These are phyloP conservation scores for Orbilia oligospora DNA, from an alignment of 2,329 filamentous ascomycete species.

Conservation along the genomic window DNA sequence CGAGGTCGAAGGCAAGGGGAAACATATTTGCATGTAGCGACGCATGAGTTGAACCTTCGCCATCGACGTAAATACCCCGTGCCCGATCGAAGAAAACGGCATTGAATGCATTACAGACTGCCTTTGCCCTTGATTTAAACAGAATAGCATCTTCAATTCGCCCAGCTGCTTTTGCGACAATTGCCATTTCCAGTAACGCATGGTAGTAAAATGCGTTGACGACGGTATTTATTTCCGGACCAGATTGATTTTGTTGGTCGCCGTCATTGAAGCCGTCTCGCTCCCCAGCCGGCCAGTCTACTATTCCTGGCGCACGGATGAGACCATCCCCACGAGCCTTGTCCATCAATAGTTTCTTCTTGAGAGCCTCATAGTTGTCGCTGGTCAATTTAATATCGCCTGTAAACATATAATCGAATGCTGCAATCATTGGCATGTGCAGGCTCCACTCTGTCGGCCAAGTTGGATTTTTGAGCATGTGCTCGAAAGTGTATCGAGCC, in stretches of 20 bases:
- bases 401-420: constrained; percentile 28
- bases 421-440: constrained; percentile 44
- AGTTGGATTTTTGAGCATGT: constrained; percentile 29
- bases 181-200: constrained; percentile 27
- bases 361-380: constrained; percentile 31
- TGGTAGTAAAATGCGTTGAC: constrained; percentile 44
- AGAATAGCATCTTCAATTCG: not conserved
- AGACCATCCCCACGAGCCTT: constrained; percentile 40
- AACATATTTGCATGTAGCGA: constrained; percentile 49
- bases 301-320: constrained; percentile 13
- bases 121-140: constrained; percentile 22
- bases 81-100: constrained; percentile 20
- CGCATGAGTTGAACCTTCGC: constrained; percentile 26
- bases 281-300: constrained; percentile 33
- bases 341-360: constrained; percentile 29
- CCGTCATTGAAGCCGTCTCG: constrained; percentile 13
- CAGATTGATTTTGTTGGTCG: constrained; percentile 10
- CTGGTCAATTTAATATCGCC: constrained; percentile 12
- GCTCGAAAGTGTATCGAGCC: constrained; percentile 29
- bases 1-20: constrained; percentile 32
- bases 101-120: constrained; percentile 28
- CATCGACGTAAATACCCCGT: constrained; percentile 26
- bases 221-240: constrained; percentile 32
- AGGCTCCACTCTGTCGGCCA: constrained; percentile 44
- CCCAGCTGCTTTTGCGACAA: constrained; percentile 10